Percentiles rank a stretch among this genome's conserved stretches.
Conservation (phyloP, 192 early-diverging fungal species). For the Rhizoclosmatium sp. region DNA sequence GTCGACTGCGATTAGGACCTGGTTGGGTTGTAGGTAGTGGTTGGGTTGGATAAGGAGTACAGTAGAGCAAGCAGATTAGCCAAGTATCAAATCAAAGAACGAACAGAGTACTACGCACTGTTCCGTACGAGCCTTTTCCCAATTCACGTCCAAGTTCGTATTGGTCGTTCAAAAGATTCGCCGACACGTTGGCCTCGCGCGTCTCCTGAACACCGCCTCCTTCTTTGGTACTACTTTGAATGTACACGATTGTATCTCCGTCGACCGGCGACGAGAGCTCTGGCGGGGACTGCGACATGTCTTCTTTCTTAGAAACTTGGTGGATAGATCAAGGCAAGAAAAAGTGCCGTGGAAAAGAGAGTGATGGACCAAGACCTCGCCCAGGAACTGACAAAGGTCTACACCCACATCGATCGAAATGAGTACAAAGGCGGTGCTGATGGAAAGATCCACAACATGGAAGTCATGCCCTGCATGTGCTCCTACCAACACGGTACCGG, state of each 20-base stretch:
- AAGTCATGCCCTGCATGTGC: conserved; percentile 82
- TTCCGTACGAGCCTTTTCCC: conserved; percentile 90
- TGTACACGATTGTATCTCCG: too few relatives aligned
- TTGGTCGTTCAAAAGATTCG: conserved; percentile 78
- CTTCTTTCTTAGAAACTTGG: too few relatives aligned
- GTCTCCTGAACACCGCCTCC: conserved; percentile 54
- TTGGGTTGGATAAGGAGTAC: too few relatives aligned
- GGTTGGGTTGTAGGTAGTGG: neutral
- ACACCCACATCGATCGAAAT: conserved; percentile 72
- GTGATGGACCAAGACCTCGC: neutral
- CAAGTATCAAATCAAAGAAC: too few relatives aligned
- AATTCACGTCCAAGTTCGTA: conserved; percentile 81
- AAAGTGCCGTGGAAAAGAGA: too few relatives aligned
- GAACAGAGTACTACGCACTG: conserved; percentile 63
- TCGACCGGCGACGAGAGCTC: neutral
- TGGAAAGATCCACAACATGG: conserved; percentile 71
- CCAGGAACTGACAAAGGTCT: conserved; percentile 65
- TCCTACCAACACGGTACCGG: conserved; percentile 67
- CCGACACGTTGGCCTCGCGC: conserved; percentile 70
- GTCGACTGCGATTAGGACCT: neutral
- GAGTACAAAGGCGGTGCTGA: conserved; percentile 76
- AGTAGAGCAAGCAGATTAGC: too few relatives aligned
- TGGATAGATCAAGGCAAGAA: too few relatives aligned
- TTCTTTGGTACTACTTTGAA: too few relatives aligned
- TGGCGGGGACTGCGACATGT: neutral